A percentile compares a stretch with the other conserved stretches of the same genome.
phyloP scores from a whole-genome alignment of 352 stramenopile species.

The Plasmopara viticola region DNA sequence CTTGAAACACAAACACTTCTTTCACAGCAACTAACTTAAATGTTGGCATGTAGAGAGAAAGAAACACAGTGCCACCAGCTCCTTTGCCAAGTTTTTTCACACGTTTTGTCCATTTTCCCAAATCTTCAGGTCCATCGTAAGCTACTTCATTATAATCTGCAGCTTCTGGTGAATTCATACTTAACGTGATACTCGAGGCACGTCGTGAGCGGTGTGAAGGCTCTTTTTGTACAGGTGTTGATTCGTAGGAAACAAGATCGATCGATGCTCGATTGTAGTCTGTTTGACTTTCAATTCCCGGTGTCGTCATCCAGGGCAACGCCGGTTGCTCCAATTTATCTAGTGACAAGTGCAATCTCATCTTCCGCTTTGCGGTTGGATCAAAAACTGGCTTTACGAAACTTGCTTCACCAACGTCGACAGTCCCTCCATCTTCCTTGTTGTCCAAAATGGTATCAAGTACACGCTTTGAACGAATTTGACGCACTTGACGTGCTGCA shows the following conservation, averaged over 20 bases:
- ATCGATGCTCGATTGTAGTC: not conserved
- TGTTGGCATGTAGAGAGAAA: slow-evolving; percentile 75
- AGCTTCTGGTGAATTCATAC: slow-evolving; percentile 55
- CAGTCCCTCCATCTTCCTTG: not conserved
- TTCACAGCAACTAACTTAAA: slow-evolving; percentile 86
- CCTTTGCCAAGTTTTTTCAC: slow-evolving; percentile 75
- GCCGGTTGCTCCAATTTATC: slow-evolving; percentile 27
- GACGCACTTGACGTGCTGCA: slow-evolving; percentile 40
- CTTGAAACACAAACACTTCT: slow-evolving; percentile 76
- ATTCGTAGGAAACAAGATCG: not conserved
- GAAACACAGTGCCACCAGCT: slow-evolving; percentile 75
- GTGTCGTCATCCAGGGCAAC: slow-evolving; percentile 35
- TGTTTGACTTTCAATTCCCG: not conserved
- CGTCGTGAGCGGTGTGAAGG: slow-evolving; percentile 20
- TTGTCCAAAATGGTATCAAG: slow-evolving; percentile 6
- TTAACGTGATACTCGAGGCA: slow-evolving; percentile 49
- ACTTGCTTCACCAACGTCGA: slow-evolving; percentile 11
- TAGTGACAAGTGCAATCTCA: slow-evolving; percentile 54
- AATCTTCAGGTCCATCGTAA: slow-evolving; percentile 56
- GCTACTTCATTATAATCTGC: slow-evolving; percentile 70
- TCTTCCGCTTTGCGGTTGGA: slow-evolving; percentile 34
- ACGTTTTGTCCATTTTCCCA: slow-evolving; percentile 56
- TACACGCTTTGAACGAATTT: slow-evolving; percentile 26
- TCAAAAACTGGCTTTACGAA: slow-evolving; percentile 11
- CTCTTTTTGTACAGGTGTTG: slow-evolving; percentile 4